Evolutionary conservation across 73 alveolate genomes (phyloP).

Genomic region (Paramecium octaurelia): DNA sequence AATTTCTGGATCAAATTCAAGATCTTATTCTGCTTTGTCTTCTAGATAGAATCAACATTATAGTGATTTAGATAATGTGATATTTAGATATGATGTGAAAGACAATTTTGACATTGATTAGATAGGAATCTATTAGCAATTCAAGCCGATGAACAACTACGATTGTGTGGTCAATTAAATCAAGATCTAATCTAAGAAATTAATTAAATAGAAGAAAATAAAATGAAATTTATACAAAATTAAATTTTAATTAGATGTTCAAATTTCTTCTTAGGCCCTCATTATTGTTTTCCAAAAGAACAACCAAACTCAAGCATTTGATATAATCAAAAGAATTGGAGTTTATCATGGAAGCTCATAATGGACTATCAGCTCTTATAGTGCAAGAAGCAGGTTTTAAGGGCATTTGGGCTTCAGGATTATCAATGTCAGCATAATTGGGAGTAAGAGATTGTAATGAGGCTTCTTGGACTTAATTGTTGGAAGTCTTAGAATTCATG

Average conservation of each 20-base stretch:
- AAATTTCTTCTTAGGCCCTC: neutral
- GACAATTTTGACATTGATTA: neutral
- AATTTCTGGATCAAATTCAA: neutral
- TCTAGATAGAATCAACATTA: neutral
- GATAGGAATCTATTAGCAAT: neutral
- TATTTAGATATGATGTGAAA: neutral
- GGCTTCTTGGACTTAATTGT: constrained; percentile 75
- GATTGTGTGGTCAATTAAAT: neutral
- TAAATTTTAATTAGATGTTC: neutral
- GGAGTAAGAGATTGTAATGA: constrained; percentile 75
- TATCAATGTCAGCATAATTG: constrained; percentile 65
- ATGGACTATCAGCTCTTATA: constrained; percentile 77
- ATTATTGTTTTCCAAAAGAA: constrained; percentile 48
- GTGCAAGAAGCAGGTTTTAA: constrained; percentile 77
- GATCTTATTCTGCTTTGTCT: constrained; percentile 6
- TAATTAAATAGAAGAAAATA: neutral
- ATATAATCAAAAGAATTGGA: constrained; percentile 51
- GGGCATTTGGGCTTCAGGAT: constrained; percentile 74
- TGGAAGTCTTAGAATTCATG: constrained; percentile 72
- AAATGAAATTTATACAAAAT: neutral
- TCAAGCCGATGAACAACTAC: neutral
- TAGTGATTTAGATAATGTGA: neutral
- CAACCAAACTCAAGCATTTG: constrained; percentile 59
- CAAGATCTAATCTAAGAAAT: neutral
- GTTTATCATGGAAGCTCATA: constrained; percentile 84